phyloP scores from a whole-genome alignment of 2,329 filamentous ascomycete species.

The Macrophomina pseudophaseolina region DNA sequence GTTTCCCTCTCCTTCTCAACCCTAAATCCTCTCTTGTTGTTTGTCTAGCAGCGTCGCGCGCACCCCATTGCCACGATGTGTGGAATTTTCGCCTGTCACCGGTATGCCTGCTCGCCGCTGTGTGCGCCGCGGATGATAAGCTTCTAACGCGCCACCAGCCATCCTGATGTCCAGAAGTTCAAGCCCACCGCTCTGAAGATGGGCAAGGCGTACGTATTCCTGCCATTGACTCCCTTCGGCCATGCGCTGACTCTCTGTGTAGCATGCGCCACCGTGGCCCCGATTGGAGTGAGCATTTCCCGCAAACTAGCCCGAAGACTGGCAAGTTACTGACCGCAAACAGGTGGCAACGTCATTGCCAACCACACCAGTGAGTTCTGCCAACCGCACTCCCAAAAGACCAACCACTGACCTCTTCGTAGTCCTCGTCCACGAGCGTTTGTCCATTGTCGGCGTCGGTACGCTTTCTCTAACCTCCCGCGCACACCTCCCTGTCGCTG shows the following conservation, averaged over 20 bases:
- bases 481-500: slow-evolving; percentile 29
- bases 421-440: slow-evolving; percentile 92
- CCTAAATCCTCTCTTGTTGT: slow-evolving; percentile 21
- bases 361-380: slow-evolving; percentile 80
- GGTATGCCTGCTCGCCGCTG: slow-evolving; percentile 56
- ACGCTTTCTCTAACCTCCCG: slow-evolving; percentile 44
- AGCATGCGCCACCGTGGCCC: slow-evolving; percentile 95
- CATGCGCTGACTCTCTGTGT: slow-evolving; percentile 44
- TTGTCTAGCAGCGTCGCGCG: neutral
- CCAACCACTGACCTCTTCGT: slow-evolving; percentile 33
- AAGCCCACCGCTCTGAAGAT: slow-evolving; percentile 93
- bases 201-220: slow-evolving; percentile 80
- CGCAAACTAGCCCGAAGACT: slow-evolving; percentile 36
- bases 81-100: slow-evolving; percentile 95
- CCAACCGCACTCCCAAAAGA: neutral
- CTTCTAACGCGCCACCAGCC: slow-evolving; percentile 54
- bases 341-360: slow-evolving; percentile 85
- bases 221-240: slow-evolving; percentile 7
- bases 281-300: slow-evolving; percentile 83
- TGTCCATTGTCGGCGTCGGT: slow-evolving; percentile 98
- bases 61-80: slow-evolving; percentile 70
- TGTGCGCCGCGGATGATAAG: slow-evolving; percentile 35
- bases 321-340: slow-evolving; percentile 39
- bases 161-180: slow-evolving; percentile 94
- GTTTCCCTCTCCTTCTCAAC: neutral